Evolutionary conservation across 768 basidiomycete species (phyloP).

Genomic region (Hypsizygus marmoreus): DNA sequence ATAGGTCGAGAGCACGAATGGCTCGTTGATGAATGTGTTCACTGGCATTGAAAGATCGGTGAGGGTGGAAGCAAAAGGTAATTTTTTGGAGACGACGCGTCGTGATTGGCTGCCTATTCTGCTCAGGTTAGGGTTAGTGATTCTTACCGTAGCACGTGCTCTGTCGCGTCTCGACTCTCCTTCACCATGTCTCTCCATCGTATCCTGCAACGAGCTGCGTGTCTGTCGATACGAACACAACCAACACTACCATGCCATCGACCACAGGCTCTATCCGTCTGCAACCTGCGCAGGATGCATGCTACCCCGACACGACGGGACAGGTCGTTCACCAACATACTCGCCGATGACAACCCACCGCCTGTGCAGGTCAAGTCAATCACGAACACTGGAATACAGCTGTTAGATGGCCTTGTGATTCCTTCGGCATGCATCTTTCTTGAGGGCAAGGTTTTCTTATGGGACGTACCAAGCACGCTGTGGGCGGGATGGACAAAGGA

Average conservation of each 20-base stretch:
- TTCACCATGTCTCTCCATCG: conserved; percentile 12
- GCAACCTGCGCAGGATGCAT: conserved; percentile 17
- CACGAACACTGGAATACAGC: conserved; percentile 60
- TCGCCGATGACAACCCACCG: conserved; percentile 68
- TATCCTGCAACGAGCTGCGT: conserved; percentile 7
- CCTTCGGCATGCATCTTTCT: conserved; percentile 81
- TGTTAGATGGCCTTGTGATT: conserved; percentile 78
- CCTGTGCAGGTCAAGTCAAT: conserved; percentile 74
- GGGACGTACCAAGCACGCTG: conserved; percentile 73
- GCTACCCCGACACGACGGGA: conserved; percentile 15
- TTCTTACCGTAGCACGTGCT: conserved; percentile 7
- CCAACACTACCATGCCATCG: not conserved
- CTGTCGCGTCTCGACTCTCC: conserved; percentile 13
- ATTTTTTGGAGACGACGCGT: conserved; percentile 17
- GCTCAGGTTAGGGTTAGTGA: conserved; percentile 4
- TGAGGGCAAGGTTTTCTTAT: conserved; percentile 84
- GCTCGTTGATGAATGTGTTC: conserved; percentile 31
- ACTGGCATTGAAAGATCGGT: conserved; percentile 16
- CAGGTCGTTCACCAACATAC: conserved; percentile 66
- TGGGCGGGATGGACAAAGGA: conserved; percentile 75
- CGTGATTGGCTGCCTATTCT: conserved; percentile 6
- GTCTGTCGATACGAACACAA: not conserved
- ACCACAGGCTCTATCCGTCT: not conserved
- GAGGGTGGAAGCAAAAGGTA: conserved; percentile 3
- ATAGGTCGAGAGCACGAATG: conserved; percentile 40